Conservation (phyloP, 2,329 filamentous ascomycete genomes). For the Hawksworthiomyces lignivorus region DNA sequence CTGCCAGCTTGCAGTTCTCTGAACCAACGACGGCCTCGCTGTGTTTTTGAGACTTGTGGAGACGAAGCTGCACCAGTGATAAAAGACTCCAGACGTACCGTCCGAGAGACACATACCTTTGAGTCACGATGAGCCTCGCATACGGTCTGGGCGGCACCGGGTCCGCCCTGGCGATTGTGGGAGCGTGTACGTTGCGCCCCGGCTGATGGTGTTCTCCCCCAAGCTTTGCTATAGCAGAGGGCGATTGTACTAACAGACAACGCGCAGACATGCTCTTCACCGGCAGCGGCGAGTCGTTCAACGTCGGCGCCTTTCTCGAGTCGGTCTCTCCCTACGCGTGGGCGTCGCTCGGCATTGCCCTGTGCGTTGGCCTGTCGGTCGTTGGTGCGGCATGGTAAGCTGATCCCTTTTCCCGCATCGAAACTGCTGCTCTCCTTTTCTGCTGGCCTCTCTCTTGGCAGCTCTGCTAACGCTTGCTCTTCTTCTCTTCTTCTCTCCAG, state of each 20-base stretch:
- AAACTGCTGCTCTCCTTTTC: too few species aligned
- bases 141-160: constrained; percentile 64
- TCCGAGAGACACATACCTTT: too few species aligned
- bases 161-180: constrained; percentile 63
- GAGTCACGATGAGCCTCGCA: constrained; percentile 64
- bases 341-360: constrained; percentile 81
- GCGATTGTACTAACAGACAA: neutral
- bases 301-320: constrained; percentile 93
- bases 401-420: too few species aligned
- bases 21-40: too few species aligned
- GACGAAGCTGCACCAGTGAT: too few species aligned
- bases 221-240: too few species aligned
- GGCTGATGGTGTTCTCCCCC: too few species aligned
- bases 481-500: constrained; percentile 35
- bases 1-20: too few species aligned
- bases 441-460: too few species aligned
- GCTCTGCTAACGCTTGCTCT: too few species aligned
- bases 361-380: constrained; percentile 94
- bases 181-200: constrained; percentile 58
- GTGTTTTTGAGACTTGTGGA: too few species aligned
- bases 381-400: constrained; percentile 93
- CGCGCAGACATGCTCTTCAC: constrained; percentile 93
- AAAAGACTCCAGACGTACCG: too few species aligned
- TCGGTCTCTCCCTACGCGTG: constrained; percentile 89
- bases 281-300: constrained; percentile 90